Conservation (phyloP, 148 eudicot species). For the Rhododendron kiyosumense region DNA sequence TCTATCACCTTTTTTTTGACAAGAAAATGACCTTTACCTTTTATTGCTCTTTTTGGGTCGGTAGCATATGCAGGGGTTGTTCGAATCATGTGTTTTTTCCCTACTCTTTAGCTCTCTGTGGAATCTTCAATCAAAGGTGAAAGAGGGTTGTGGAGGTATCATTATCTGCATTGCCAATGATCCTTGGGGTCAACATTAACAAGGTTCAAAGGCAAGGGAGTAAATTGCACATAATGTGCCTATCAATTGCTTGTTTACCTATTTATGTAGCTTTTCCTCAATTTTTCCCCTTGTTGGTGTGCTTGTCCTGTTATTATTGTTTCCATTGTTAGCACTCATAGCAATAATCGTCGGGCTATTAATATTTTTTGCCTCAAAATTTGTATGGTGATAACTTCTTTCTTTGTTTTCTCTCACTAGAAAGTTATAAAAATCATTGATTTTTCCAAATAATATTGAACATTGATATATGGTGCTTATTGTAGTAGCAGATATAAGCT, state of each 20-base stretch:
- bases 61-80: not conserved
- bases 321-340: not conserved
- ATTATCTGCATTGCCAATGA: not conserved
- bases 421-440: not conserved
- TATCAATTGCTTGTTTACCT: slow-evolving; percentile 1
- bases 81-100: not conserved
- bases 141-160: not conserved
- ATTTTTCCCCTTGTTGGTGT: not conserved
- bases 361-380: not conserved
- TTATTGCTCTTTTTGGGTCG: not conserved
- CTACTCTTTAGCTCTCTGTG: not conserved
- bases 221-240: not conserved
- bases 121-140: not conserved
- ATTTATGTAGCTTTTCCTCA: not conserved
- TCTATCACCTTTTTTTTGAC: not conserved
- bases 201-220: not conserved
- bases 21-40: not conserved
- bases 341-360: too few species aligned
- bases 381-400: not conserved
- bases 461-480: not conserved
- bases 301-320: not conserved
- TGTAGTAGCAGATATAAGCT: not conserved
- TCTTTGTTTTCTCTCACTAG: not conserved
- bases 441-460: not conserved
- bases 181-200: not conserved